A percentile compares a stretch with the other conserved stretches of the same genome.
These are phyloP conservation scores for Beauveria scarabaeidicola DNA, from an alignment of 2,329 filamentous ascomycete genomes.

Conservation along the genomic window DNA sequence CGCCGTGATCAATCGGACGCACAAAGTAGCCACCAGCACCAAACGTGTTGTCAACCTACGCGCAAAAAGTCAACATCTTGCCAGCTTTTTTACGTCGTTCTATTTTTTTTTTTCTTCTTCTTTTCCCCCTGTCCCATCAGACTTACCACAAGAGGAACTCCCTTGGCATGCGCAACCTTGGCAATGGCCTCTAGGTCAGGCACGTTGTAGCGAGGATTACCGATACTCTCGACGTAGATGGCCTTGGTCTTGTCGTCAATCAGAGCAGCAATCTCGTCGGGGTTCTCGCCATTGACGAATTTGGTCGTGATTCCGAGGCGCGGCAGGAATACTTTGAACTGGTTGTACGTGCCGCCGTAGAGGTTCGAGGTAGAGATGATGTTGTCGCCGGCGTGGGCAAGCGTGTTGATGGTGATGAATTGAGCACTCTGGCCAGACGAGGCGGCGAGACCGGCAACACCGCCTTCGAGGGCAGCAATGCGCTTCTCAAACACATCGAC, in stretches of 20 bases:
- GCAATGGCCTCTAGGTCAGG: conserved; percentile 84
- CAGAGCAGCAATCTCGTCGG: conserved; percentile 67
- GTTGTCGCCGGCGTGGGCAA: conserved; percentile 87
- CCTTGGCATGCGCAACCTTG: conserved; percentile 63
- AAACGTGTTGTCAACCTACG: conserved; percentile 84
- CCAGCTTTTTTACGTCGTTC: background rate
- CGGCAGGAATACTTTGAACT: conserved; percentile 84
- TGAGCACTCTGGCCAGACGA: conserved; percentile 85
- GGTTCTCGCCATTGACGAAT: conserved; percentile 73
- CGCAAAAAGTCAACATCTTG: background rate
- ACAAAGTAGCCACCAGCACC: conserved; percentile 86
- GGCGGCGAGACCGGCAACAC: conserved; percentile 75
- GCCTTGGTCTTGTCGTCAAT: conserved; percentile 95
- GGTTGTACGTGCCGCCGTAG: conserved; percentile 95
- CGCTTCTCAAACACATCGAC: conserved; percentile 95
- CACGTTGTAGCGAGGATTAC: conserved; percentile 88
- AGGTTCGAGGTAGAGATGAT: conserved; percentile 85
- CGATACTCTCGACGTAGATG: conserved; percentile 84
- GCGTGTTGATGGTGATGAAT: conserved; percentile 77
- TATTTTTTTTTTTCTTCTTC: background rate
- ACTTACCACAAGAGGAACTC: conserved; percentile 55
- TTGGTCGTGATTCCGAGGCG: conserved; percentile 83
- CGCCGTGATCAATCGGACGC: conserved; percentile 80
- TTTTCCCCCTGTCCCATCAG: background rate
- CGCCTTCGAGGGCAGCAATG: conserved; percentile 90